Conservation (phyloP, 1,284 basidiomycete genomes). For the Pseudozyma thailandica region DNA sequence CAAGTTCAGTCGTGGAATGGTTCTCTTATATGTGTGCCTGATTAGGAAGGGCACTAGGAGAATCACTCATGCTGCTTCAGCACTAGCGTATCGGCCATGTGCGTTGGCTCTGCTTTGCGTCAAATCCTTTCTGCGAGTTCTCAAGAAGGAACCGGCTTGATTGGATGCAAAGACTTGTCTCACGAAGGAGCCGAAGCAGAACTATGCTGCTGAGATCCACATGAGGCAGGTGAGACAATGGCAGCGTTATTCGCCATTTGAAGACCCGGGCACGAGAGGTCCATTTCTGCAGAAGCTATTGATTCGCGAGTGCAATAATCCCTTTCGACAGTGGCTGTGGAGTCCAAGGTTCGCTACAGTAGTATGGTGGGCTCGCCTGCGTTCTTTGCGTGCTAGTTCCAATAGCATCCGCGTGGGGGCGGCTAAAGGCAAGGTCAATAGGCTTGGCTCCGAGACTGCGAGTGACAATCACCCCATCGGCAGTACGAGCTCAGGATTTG, state of each 20-base stretch:
- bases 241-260: conserved; percentile 19
- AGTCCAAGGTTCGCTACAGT: neutral
- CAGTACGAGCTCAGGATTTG: too few relatives aligned
- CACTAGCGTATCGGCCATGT: neutral
- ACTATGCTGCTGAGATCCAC: too few relatives aligned
- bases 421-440: neutral
- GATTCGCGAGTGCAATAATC: neutral
- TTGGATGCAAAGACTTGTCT: too few relatives aligned
- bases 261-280: conserved; percentile 8
- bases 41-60: neutral
- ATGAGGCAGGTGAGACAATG: neutral
- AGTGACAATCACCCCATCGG: too few relatives aligned
- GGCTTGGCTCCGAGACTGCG: too few relatives aligned
- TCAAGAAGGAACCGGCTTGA: too few relatives aligned
- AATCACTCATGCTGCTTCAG: neutral
- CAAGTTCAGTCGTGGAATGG: neutral
- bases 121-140: too few relatives aligned
- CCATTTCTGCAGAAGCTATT: neutral
- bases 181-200: too few relatives aligned
- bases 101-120: too few relatives aligned
- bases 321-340: neutral
- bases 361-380: conserved; percentile 14
- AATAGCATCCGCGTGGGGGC: neutral
- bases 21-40: too few relatives aligned
- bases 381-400: conserved; percentile 14